phyloP scores from a whole-genome alignment of 2,329 filamentous ascomycete species.

The Hypoxylon sp. region DNA sequence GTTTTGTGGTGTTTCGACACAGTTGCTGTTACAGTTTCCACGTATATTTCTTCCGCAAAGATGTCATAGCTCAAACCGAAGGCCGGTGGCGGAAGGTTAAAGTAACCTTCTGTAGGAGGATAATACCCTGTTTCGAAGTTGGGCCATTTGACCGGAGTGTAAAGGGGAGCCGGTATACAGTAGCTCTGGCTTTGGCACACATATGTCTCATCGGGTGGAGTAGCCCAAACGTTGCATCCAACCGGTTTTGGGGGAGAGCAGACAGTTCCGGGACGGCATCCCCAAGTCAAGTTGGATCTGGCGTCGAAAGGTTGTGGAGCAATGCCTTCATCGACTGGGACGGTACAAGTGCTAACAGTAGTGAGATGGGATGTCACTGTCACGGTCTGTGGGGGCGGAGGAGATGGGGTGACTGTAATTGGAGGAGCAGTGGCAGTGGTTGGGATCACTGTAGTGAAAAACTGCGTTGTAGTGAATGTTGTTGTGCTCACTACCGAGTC shows the following conservation, averaged over 20 bases:
- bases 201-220: slow-evolving; percentile 62
- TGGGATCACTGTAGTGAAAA: slow-evolving; percentile 47
- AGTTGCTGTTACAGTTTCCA: slow-evolving; percentile 53
- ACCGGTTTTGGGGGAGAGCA: slow-evolving; percentile 67
- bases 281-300: slow-evolving; percentile 64
- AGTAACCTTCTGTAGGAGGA: slow-evolving; percentile 70
- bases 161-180: slow-evolving; percentile 62
- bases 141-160: slow-evolving; percentile 60
- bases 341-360: slow-evolving; percentile 58
- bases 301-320: slow-evolving; percentile 51
- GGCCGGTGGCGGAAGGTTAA: slow-evolving; percentile 72
- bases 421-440: slow-evolving; percentile 46
- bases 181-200: slow-evolving; percentile 60
- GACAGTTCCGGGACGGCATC: slow-evolving; percentile 67
- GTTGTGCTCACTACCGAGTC: slow-evolving; percentile 51
- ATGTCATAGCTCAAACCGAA: slow-evolving; percentile 76
- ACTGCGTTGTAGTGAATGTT: slow-evolving; percentile 52
- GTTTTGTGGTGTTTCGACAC: slow-evolving; percentile 48
- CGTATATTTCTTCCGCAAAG: slow-evolving; percentile 62
- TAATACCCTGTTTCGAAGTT: slow-evolving; percentile 65
- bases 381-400: slow-evolving; percentile 29
- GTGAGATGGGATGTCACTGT: slow-evolving; percentile 46
- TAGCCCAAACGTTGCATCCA: slow-evolving; percentile 67
- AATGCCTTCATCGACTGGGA: not conserved
- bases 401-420: slow-evolving; percentile 43